These are phyloP conservation scores for Xylaria sp. DNA, from an alignment of 2,329 filamentous ascomycete genomes.

Conservation along the genomic window DNA sequence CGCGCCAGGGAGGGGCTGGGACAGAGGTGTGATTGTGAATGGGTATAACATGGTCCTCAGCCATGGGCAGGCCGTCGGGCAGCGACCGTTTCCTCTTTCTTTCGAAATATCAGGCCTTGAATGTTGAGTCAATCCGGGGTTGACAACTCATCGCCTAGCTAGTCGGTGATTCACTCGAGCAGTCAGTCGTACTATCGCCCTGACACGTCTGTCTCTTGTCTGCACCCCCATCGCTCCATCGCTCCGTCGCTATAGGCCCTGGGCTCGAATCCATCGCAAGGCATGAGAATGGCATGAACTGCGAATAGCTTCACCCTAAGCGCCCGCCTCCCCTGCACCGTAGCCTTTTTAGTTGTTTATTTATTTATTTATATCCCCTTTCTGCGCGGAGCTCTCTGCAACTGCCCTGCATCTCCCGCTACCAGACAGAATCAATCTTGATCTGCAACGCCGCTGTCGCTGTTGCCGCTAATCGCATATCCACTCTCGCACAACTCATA, in stretches of 20 bases:
- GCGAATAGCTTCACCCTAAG: constrained; percentile 43
- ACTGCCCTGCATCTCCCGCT: constrained; percentile 18
- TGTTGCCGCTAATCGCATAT: constrained; percentile 25
- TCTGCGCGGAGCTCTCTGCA: constrained; percentile 24
- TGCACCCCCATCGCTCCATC: background rate
- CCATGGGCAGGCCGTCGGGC: constrained; percentile 33
- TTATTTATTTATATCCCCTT: constrained; percentile 25
- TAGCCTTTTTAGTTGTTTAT: constrained; percentile 23
- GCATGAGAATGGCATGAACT: constrained; percentile 40
- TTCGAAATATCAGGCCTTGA: constrained; percentile 33
- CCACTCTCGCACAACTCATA: constrained; percentile 21
- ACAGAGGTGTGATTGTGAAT: constrained; percentile 27
- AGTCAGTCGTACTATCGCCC: constrained; percentile 28
- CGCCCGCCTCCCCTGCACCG: constrained; percentile 33
- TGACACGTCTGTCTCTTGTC: constrained; percentile 26
- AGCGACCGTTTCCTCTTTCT: constrained; percentile 34
- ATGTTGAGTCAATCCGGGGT: constrained; percentile 29
- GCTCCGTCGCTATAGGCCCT: constrained; percentile 26
- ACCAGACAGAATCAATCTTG: constrained; percentile 19
- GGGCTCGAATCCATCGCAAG: constrained; percentile 19
- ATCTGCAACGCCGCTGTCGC: constrained; percentile 17
- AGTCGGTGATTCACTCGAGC: constrained; percentile 19
- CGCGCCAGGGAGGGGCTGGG: constrained; percentile 32
- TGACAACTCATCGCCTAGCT: constrained; percentile 32
- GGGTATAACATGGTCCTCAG: constrained; percentile 41